Percentiles rank a stretch among this genome's conserved stretches.
Evolutionary conservation across 1,139 yeast genomes (phyloP).

Genomic region (Hemisphaericaspora xylanilytica): DNA sequence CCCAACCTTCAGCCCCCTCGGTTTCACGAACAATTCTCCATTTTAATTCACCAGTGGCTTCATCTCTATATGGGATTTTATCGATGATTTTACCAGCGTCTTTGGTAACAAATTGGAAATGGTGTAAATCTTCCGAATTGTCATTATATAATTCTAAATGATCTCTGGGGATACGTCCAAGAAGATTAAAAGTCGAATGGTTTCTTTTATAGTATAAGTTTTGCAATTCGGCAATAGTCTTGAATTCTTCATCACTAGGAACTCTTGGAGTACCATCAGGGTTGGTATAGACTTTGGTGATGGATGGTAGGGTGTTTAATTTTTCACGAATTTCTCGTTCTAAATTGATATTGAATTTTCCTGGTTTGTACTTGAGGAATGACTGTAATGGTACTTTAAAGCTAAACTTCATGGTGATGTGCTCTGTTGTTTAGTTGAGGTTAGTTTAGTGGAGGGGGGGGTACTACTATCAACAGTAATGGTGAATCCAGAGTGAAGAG

Average conservation of each 20-base stretch:
- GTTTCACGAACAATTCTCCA: conserved; percentile 80
- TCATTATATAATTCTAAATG: conserved; percentile 59
- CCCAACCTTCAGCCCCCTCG: conserved; percentile 84
- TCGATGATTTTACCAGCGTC: conserved; percentile 71
- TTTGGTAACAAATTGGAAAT: conserved; percentile 59
- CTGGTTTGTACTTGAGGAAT: conserved; percentile 38
- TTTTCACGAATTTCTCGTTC: conserved; percentile 45
- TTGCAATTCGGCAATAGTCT: conserved; percentile 71
- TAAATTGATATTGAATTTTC: conserved; percentile 39
- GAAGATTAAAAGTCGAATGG: conserved; percentile 59
- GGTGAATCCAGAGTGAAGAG: no score
- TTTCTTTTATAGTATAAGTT: conserved; percentile 59
- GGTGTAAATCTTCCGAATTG: conserved; percentile 62
- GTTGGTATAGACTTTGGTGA: conserved; percentile 63
- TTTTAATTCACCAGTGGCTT: conserved; percentile 71
- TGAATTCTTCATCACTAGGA: conserved; percentile 70
- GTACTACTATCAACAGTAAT: no score
- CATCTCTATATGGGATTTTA: conserved; percentile 81
- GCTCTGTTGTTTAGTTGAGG: no score
- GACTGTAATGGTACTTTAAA: conserved; percentile 43
- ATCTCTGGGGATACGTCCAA: conserved; percentile 52
- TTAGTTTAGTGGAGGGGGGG: no score
- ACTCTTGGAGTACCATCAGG: conserved; percentile 76
- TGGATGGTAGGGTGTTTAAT: conserved; percentile 51
- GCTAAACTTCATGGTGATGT: conserved; percentile 48